Conservation (phyloP, 2,329 filamentous ascomycete genomes). For the Lecanicillium sp. region DNA sequence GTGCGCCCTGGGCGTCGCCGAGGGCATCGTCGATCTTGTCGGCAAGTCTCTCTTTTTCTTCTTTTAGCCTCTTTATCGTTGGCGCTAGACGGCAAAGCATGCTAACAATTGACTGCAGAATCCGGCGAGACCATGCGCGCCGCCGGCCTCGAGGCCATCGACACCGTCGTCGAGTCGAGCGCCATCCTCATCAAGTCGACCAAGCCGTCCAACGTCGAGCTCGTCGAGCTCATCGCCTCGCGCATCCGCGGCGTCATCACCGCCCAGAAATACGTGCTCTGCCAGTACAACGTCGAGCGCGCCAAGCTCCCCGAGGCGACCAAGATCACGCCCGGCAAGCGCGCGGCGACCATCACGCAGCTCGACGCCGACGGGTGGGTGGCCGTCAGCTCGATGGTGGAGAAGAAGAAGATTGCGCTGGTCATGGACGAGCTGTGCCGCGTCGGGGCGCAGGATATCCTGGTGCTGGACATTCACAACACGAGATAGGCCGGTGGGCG, state of each 20-base stretch:
- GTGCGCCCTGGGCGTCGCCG: conserved; percentile 89
- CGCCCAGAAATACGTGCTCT: conserved; percentile 88
- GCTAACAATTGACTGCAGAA: conserved; percentile 46
- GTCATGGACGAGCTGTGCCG: conserved; percentile 80
- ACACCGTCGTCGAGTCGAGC: conserved; percentile 82
- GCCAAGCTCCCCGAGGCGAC: conserved; percentile 59
- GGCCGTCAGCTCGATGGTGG: conserved; percentile 89
- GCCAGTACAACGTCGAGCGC: conserved; percentile 90
- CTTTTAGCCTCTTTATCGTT: too few relatives aligned
- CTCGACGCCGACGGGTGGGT: conserved; percentile 89
- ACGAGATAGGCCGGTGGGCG: conserved; percentile 51
- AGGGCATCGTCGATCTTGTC: conserved; percentile 95
- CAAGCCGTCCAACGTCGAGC: conserved; percentile 68
- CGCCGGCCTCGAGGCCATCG: conserved; percentile 87
- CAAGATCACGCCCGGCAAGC: conserved; percentile 84
- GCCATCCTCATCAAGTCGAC: conserved; percentile 91
- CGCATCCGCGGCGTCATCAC: conserved; percentile 92
- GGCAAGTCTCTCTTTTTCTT: conserved; percentile 64
- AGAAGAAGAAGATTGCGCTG: conserved; percentile 75
- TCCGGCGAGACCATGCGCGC: conserved; percentile 98
- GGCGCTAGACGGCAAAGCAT: conserved; percentile 77
- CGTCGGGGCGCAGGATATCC: conserved; percentile 75
- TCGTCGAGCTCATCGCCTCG: conserved; percentile 78
- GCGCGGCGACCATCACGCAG: conserved; percentile 84
- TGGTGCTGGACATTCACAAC: conserved; percentile 83